Conservation (phyloP, 2,329 filamentous ascomycete genomes). For the Verticillium klebahnii region DNA sequence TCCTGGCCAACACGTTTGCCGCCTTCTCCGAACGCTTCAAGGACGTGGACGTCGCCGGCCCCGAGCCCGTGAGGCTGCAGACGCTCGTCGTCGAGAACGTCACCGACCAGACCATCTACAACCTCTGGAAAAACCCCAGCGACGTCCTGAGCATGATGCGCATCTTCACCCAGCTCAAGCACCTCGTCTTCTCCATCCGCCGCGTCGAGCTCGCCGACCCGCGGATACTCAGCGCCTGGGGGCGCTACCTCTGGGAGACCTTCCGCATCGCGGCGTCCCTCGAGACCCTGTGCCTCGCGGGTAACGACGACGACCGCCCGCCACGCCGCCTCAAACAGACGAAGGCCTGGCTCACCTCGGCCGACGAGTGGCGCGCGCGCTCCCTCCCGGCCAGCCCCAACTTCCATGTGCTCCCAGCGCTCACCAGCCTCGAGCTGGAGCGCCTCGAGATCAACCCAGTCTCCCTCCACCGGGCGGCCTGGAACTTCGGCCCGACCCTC, state of each 20-base stretch:
- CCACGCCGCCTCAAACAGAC: slow-evolving; percentile 32
- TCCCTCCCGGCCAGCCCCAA: slow-evolving; percentile 30
- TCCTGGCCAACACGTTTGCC: slow-evolving; percentile 48
- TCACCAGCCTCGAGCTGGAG: slow-evolving; percentile 40
- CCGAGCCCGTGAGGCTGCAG: slow-evolving; percentile 29
- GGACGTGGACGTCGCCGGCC: slow-evolving; percentile 29
- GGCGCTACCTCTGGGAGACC: slow-evolving; percentile 44
- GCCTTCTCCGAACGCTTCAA: slow-evolving; percentile 36
- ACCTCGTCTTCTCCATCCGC: slow-evolving; percentile 42
- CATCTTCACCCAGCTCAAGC: slow-evolving; percentile 34
- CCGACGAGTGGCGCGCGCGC: slow-evolving; percentile 34
- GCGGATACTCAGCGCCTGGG: slow-evolving; percentile 16
- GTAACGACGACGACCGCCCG: slow-evolving; percentile 34
- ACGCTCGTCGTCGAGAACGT: slow-evolving; percentile 46
- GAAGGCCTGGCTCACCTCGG: slow-evolving; percentile 26
- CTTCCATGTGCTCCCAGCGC: slow-evolving; percentile 22
- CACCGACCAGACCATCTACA: slow-evolving; percentile 40
- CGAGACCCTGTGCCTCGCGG: slow-evolving; percentile 42
- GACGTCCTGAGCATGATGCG: slow-evolving; percentile 45
- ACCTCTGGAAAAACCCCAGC: slow-evolving; percentile 45
- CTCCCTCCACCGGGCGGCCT: slow-evolving; percentile 26
- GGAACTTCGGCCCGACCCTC: slow-evolving; percentile 31
- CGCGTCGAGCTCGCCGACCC: slow-evolving; percentile 33
- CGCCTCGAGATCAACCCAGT: slow-evolving; percentile 32
- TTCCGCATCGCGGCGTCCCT: slow-evolving; percentile 39